These are phyloP conservation scores for Phytophthora crassamura DNA, from an alignment of 352 stramenopile genomes.

Conservation along the genomic window DNA sequence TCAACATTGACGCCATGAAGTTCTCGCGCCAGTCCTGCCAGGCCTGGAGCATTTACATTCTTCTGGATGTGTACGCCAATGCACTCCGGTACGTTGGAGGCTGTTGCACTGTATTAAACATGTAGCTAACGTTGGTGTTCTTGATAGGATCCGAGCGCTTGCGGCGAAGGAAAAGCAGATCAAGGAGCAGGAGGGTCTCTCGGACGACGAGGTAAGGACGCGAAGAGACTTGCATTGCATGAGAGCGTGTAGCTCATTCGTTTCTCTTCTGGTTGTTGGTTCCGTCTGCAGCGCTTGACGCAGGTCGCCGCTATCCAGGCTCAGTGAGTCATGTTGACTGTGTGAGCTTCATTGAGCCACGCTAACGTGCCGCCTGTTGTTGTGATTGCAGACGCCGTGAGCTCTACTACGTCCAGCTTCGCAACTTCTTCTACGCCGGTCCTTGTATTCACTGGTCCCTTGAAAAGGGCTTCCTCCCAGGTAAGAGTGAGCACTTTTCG, in stretches of 20 bases:
- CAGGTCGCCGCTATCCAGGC: constrained; percentile 56
- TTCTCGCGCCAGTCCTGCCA: constrained; percentile 76
- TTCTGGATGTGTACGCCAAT: constrained; percentile 83
- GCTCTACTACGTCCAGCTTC: constrained; percentile 80
- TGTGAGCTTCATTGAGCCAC: not conserved
- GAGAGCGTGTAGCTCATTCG: not conserved
- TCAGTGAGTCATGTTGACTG: constrained; percentile 32
- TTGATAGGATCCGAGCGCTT: constrained; percentile 62
- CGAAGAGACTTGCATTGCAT: not conserved
- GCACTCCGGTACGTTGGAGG: constrained; percentile 57
- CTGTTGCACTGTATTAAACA: not conserved
- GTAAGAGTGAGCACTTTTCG: constrained; percentile 31
- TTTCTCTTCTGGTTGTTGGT: constrained; percentile 1
- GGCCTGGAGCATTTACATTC: constrained; percentile 76
- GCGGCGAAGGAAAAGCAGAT: constrained; percentile 68
- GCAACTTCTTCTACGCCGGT: constrained; percentile 84
- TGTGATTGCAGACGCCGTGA: constrained; percentile 56
- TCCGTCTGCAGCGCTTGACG: constrained; percentile 39
- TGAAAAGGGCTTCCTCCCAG: constrained; percentile 69
- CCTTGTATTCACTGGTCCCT: constrained; percentile 86
- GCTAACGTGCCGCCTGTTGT: constrained; percentile 7
- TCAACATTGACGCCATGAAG: constrained; percentile 77
- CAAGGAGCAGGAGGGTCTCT: constrained; percentile 52
- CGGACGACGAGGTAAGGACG: constrained; percentile 55
- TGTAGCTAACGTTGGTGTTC: constrained; percentile 5